phyloP scores from a whole-genome alignment of 192 early-diverging fungal species.

The Gaertneriomyces sp. region DNA sequence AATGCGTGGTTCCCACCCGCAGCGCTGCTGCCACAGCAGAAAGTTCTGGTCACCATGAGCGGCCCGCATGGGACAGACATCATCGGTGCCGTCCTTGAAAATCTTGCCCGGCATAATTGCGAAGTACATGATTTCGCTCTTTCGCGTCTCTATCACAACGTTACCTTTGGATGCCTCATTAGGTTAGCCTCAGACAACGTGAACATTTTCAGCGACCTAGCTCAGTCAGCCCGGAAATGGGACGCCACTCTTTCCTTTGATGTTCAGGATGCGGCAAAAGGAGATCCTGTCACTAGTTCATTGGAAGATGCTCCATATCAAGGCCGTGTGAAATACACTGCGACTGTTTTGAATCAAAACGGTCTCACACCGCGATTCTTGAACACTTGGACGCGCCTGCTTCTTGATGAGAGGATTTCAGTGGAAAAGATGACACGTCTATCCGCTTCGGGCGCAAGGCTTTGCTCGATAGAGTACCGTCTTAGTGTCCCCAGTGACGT shows the following conservation, averaged over 20 bases:
- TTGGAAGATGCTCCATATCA: conserved; percentile 84
- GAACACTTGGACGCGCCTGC: conserved; percentile 72
- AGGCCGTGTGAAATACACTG: conserved; percentile 78
- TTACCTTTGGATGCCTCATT: conserved; percentile 89
- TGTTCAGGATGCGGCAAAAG: conserved; percentile 57
- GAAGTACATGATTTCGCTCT: conserved; percentile 83
- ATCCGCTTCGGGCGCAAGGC: conserved; percentile 53
- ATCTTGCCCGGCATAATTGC: conserved; percentile 69
- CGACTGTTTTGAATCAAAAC: conserved; percentile 80
- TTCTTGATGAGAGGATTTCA: conserved; percentile 73
- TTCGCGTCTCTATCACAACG: conserved; percentile 85
- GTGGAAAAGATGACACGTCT: conserved; percentile 86
- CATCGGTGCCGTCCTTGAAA: conserved; percentile 75
- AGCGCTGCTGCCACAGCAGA: conserved; percentile 61
- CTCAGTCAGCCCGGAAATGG: conserved; percentile 74
- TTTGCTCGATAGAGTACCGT: conserved; percentile 79
- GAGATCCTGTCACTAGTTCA: conserved; percentile 24
- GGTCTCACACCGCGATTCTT: conserved; percentile 74
- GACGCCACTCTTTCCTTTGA: conserved; percentile 83
- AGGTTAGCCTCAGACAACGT: conserved; percentile 69
- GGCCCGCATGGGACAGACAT: conserved; percentile 91
- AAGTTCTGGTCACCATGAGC: conserved; percentile 74
- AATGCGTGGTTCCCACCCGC: conserved; percentile 44
- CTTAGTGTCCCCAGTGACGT: conserved; percentile 70
- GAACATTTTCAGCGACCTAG: conserved; percentile 74